Conservation (phyloP, 176 grass and related monocot species). For the Bonia amplexicaulis region DNA sequence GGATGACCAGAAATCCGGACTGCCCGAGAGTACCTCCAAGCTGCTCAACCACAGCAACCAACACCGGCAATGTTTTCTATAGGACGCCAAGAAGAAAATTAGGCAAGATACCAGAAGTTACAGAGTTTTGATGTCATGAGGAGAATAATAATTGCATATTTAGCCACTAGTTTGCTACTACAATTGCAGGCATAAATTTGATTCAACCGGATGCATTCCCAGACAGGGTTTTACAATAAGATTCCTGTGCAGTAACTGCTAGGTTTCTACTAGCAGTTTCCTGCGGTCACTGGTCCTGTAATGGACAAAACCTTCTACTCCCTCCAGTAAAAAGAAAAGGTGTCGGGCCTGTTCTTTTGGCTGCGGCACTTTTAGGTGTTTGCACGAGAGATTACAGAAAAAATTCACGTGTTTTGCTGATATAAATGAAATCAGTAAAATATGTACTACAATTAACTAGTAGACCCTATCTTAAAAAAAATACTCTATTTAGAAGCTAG, state of each 20-base stretch:
- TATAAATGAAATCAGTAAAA: no score
- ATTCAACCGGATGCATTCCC: neutral
- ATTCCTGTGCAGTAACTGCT: neutral
- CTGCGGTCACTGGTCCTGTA: neutral
- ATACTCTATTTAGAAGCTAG: no score
- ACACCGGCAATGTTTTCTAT: slow-evolving; percentile 84
- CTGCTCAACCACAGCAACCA: slow-evolving; percentile 84
- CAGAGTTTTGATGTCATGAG: neutral
- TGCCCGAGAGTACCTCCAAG: slow-evolving; percentile 73
- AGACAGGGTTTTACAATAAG: neutral
- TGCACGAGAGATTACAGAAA: no score
- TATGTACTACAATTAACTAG: no score
- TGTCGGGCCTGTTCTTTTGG: no score
- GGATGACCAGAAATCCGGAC: slow-evolving; percentile 66
- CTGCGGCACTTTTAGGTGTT: no score
- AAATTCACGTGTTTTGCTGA: no score
- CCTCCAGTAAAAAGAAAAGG: neutral
- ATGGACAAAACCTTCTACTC: neutral
- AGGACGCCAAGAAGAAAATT: slow-evolving; percentile 2
- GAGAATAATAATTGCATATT: slow-evolving; percentile 7
- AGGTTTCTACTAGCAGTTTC: neutral
- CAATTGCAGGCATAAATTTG: neutral
- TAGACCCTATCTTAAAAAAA: no score
- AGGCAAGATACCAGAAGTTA: neutral
- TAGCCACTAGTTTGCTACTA: neutral